Conservation (phyloP, 495 filamentous ascomycete genomes). For the Penicillium maclennaniae region DNA sequence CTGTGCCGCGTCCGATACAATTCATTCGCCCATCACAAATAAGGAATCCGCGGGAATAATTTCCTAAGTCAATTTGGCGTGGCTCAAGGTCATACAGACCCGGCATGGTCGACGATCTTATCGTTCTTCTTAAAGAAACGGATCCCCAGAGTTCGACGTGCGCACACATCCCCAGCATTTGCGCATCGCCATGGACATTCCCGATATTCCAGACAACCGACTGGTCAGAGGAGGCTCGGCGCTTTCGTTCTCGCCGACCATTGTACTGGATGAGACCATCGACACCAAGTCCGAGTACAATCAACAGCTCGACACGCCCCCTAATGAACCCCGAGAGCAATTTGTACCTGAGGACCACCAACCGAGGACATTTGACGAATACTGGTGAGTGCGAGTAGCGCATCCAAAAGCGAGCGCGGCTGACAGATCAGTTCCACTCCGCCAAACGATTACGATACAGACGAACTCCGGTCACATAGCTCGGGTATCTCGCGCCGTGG, state of each 20-base stretch:
- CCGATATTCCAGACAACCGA: conserved; percentile 19
- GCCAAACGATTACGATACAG: not conserved
- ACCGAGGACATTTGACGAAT: not conserved
- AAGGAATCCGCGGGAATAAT: conserved; percentile 11
- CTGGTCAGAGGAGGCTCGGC: conserved; percentile 9
- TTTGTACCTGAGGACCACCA: too few relatives aligned
- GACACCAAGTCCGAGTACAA: not conserved
- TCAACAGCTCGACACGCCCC: too few relatives aligned
- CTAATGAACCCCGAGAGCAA: too few relatives aligned
- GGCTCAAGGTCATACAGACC: not conserved
- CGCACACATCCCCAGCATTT: not conserved
- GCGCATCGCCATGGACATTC: conserved; percentile 13
- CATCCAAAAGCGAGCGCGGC: not conserved
- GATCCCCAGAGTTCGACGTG: not conserved
- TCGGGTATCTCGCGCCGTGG: conserved; percentile 26
- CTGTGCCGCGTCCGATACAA: conserved; percentile 5
- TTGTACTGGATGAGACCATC: conserved; percentile 9
- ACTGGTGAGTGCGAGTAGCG: conserved; percentile 3
- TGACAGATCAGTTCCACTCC: conserved; percentile 2
- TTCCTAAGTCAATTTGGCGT: conserved; percentile 1
- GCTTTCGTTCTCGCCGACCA: conserved; percentile 10
- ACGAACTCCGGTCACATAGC: conserved; percentile 10
- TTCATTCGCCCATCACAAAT: conserved; percentile 6
- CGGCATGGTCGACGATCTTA: conserved; percentile 1
- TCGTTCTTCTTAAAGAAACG: conserved; percentile 7